phyloP scores from a whole-genome alignment of 1,284 basidiomycete genomes.

The Austroboletus novae-zelandiae region DNA sequence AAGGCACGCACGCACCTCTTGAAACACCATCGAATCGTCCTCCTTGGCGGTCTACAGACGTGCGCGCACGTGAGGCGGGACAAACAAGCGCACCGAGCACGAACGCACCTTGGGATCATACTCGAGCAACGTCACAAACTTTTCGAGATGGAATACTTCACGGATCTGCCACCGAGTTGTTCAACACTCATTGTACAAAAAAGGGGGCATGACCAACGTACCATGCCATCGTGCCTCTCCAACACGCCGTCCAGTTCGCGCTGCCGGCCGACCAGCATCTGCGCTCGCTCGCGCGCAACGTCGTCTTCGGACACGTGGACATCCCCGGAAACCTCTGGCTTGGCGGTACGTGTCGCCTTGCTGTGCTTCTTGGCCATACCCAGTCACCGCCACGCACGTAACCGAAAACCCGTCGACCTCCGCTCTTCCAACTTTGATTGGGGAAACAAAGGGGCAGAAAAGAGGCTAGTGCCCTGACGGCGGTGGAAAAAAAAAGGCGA shows the following conservation, averaged over 20 bases:
- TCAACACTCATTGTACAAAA: not conserved
- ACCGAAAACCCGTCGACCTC: not conserved
- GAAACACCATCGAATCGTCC: slow-evolving; percentile 72
- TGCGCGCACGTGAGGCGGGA: too few species aligned
- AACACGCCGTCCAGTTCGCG: slow-evolving; percentile 55
- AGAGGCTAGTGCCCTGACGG: not conserved
- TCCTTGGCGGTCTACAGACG: slow-evolving; percentile 60
- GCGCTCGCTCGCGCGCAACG: slow-evolving; percentile 39
- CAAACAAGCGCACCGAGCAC: not conserved
- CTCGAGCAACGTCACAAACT: slow-evolving; percentile 68
- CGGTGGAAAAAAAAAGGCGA: slow-evolving; percentile 34
- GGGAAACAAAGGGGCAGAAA: not conserved
- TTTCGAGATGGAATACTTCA: slow-evolving; percentile 83
- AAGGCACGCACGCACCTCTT: slow-evolving; percentile 49
- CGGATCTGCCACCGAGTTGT: slow-evolving; percentile 50
- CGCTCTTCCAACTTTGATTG: too few species aligned
- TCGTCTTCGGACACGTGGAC: slow-evolving; percentile 22
- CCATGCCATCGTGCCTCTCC: slow-evolving; percentile 73
- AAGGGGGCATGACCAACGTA: slow-evolving; percentile 39
- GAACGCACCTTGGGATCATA: slow-evolving; percentile 67
- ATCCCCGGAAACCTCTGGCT: slow-evolving; percentile 5
- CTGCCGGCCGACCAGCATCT: slow-evolving; percentile 57
- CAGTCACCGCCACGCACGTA: slow-evolving; percentile 8
- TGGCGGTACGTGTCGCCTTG: slow-evolving; percentile 1
- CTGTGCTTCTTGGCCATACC: slow-evolving; percentile 20